Base-by-base conservation (phyloP, 129 eudicot species). In the Flaveria brownii region DNA sequence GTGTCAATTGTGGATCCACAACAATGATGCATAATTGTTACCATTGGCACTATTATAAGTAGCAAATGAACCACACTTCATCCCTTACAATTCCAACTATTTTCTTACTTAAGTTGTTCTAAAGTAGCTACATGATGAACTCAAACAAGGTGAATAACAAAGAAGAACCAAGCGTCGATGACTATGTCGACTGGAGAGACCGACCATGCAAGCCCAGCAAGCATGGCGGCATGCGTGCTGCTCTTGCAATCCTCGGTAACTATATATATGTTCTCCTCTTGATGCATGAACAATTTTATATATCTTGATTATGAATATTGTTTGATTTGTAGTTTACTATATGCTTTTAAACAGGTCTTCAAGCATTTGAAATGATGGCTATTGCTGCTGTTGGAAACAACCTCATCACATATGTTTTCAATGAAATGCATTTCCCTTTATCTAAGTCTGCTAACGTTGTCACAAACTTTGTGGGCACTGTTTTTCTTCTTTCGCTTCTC, bases 291-390 rank as follows among this genome's bases (percentile, higher is more conserved):
- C 41, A 0, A 4, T 36, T 36, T 36, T 47, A 49, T 49, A 13
- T 49, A 13, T 49, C 17, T 12, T 49, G 6, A 2, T 46, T 64
- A 71, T 23, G 66, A 47, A 46, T 69, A 28, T 28, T 57, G 63
- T 49, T 71, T 5, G 2, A 52, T 72, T 71, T 64, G 8, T 57
- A 13, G 9, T 55, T 20, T 46, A 41, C 36, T 26, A 18, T 28
- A 63, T 69, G 59, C 9, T 70, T 73, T 76, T 51, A 5, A 69
- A 49, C 85, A 88, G 97, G 91, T 18, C 87, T 91, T 22, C 97
- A 88, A 64, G 89, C 91, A 28, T 91, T 91, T 57, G 97, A 91
- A 84, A 91, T 91, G 93, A 91, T 88, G 93, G 97, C 93, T 60
- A 84, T 91, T 55, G 97, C 97, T 5, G 97, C 91, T 0, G 93